Base-by-base conservation (phyloP, 495 filamentous ascomycete species). In the Parachaetomium inaequale region DNA sequence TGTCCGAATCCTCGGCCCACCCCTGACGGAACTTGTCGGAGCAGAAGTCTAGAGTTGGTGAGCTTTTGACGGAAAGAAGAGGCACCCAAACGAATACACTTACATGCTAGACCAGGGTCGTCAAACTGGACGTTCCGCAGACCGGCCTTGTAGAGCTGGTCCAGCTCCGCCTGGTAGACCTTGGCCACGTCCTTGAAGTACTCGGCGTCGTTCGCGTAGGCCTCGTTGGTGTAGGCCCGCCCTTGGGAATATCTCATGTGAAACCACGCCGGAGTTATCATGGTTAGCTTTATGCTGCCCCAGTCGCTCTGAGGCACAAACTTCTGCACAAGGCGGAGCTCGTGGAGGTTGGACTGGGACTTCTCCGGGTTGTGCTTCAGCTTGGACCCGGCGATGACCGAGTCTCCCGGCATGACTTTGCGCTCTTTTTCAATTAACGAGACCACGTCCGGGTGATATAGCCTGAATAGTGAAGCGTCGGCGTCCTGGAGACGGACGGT, bases 381-480 rank as follows among this genome's bases (percentile, higher is more conserved):
- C 77, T 90, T 90, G 65, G 84, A 81, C 2, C 82, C 87, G 65
- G 89, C 91, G 59, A 93, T 76, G 43, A 90, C 87, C 8, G 81
- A 86, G 72, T 91, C 88, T 31, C 85, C 87, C 7, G 88, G 88
- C 79, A 89, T 89, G 71, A 87, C 76, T 59, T 88, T 81, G 62
- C 85, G 82, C 31, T 69, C 74, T 53, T 65, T 66, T 69, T 82
- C 77, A 64, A 79, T 78, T 74, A 93, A 87, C 32, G 28, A 23
- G 4, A 88, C 86, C 58, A 94, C 85, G 68, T 93, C 89, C 11
- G 91, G 91, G 60, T 91, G 86, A 68, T 92, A 92, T 25, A 81
- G 75, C 14, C 88, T 82, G 76, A 91, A 92, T 68, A 89, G 83
- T 84, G 65, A 57, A 10, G 84, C 87, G 36, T 90, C 84, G 50